A percentile compares a stretch with the other conserved stretches of the same genome.
Conservation (phyloP, 148 eudicot genomes). For the Diospyros kaki region DNA sequence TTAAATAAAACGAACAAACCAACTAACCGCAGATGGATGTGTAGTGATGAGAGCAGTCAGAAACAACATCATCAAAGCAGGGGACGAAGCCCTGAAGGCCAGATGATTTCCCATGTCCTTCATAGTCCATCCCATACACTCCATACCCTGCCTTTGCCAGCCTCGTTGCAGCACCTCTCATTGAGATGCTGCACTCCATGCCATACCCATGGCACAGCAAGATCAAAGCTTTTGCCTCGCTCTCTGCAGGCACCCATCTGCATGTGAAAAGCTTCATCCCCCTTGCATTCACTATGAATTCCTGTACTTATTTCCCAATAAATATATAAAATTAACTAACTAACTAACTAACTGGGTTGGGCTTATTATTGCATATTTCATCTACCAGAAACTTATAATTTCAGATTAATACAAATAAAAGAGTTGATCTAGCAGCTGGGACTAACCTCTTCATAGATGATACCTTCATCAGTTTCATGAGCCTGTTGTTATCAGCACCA, state of each 20-base stretch:
- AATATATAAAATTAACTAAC: background rate
- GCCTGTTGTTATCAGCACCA: conserved; percentile 16
- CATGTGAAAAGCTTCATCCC: conserved; percentile 73
- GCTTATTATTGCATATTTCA: too few species aligned
- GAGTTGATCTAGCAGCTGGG: background rate
- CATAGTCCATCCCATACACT: conserved; percentile 76
- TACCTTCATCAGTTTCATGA: conserved; percentile 9
- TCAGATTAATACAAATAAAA: background rate
- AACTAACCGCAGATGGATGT: conserved; percentile 57
- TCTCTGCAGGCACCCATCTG: conserved; percentile 51
- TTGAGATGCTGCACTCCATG: conserved; percentile 88
- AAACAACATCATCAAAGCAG: conserved; percentile 59
- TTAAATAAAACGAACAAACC: background rate
- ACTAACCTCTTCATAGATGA: conserved; percentile 65
- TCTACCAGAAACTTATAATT: too few species aligned
- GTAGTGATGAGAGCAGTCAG: conserved; percentile 55
- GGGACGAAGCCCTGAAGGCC: conserved; percentile 72
- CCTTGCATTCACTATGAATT: conserved; percentile 38
- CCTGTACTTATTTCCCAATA: conserved; percentile 24
- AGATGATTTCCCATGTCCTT: conserved; percentile 90
- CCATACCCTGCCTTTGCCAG: conserved; percentile 73
- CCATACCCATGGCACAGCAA: conserved; percentile 93
- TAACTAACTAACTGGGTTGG: too few species aligned
- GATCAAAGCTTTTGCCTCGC: conserved; percentile 70
- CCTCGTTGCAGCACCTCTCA: conserved; percentile 69